These are phyloP conservation scores for Gossypium anomalum DNA, from an alignment of 345 rosid species.

Conservation along the genomic window DNA sequence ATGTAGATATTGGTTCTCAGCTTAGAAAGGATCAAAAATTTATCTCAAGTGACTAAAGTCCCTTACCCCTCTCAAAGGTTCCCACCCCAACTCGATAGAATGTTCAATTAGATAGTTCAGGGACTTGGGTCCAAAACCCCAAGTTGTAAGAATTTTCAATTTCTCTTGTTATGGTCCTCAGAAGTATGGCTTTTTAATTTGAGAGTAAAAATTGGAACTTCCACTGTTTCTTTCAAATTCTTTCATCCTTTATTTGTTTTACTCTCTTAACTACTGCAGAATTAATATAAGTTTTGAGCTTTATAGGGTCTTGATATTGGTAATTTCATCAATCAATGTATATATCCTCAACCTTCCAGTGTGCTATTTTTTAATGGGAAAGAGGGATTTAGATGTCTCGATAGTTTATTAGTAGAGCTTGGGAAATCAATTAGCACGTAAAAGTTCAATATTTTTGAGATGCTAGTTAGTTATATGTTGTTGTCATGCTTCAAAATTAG, in stretches of 20 bases:
- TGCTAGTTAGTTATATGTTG: not conserved
- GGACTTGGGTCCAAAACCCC: too few relatives aligned
- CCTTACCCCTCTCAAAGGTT: too few relatives aligned
- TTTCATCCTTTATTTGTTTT: not conserved
- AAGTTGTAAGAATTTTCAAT: too few relatives aligned
- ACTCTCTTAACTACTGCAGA: not conserved
- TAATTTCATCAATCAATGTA: slow-evolving; percentile 61
- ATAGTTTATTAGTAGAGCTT: not conserved
- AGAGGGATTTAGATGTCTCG: slow-evolving; percentile 40
- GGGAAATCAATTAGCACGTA: not conserved
- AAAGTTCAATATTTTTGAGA: not conserved
- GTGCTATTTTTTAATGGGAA: slow-evolving; percentile 48
- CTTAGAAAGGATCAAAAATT: too few relatives aligned
- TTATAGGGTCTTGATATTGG: slow-evolving; percentile 55
- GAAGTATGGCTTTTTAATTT: too few relatives aligned
- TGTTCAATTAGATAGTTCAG: too few relatives aligned
- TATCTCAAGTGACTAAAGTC: too few relatives aligned
- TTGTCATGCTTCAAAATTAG: not conserved
- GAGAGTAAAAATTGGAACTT: not conserved
- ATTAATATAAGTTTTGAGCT: slow-evolving; percentile 16
- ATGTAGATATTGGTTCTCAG: too few relatives aligned
- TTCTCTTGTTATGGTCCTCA: too few relatives aligned
- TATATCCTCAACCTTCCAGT: slow-evolving; percentile 64
- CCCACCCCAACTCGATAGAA: too few relatives aligned
- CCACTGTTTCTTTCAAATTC: slow-evolving; percentile 14